phyloP scores from a whole-genome alignment of 129 eudicot genomes.

The Logfia minima region DNA sequence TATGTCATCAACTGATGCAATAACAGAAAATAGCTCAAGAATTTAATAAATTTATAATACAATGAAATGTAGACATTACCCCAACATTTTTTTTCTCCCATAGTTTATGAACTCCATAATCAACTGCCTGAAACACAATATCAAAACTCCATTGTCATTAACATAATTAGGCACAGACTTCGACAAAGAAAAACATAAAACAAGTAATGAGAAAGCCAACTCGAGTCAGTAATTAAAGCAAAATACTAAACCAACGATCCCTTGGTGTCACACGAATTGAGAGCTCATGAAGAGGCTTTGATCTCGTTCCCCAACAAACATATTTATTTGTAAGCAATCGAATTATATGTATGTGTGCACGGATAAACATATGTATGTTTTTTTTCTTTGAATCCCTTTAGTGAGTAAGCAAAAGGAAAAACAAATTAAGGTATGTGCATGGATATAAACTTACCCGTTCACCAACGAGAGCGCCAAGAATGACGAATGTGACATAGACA shows the following conservation, averaged over 20 bases:
- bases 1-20: background rate
- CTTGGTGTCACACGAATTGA: background rate
- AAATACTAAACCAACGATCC: background rate
- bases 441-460: slow-evolving; percentile 55
- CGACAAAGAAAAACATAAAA: background rate
- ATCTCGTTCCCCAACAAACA: background rate
- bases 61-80: slow-evolving; percentile 39
- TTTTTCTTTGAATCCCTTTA: no score
- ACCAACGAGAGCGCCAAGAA: slow-evolving; percentile 73
- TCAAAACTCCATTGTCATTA: background rate
- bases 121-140: slow-evolving; percentile 56
- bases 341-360: no score
- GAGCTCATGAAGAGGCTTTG: background rate
- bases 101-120: slow-evolving; percentile 62
- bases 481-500: slow-evolving; percentile 72
- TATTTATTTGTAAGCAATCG: no score
- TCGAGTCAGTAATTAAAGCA: background rate
- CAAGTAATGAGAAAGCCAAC: background rate
- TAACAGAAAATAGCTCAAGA: slow-evolving; percentile 5
- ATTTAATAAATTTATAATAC: background rate
- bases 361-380: no score
- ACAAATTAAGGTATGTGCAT: background rate
- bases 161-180: background rate
- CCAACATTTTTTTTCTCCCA: slow-evolving; percentile 80
- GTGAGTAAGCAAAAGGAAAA: background rate